Evolutionary conservation across 805 yeast species (phyloP), one percentile per base, ranked within the genome.

Genomic region (Candida saitoana): DNA sequence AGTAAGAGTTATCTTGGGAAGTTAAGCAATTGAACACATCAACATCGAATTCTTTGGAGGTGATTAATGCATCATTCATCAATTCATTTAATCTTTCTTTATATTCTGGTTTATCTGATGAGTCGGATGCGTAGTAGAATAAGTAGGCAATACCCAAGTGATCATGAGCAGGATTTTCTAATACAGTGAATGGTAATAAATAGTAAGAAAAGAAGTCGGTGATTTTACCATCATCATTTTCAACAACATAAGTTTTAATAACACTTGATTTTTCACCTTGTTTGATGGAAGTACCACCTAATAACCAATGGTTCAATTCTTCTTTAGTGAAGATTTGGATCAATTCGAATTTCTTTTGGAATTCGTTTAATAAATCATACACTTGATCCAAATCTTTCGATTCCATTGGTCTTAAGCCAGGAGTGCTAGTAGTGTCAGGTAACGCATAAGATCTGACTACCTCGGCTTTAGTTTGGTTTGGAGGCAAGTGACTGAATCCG

Each of bases 21-120:
- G 97, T 80, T 48, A 93, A 71, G 7, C 97, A 96, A 60, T 93
- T 93, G 74, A 91, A 87, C 3, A 93, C 98, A 59, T 93, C 99
- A 54, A 86, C 87, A 18, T 75, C 74, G 38, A 71, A 63, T 33
- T 69, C 60, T 60, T 85, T 84, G 20, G 96, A 82, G 31, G 87
- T 64, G 40, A 91, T 76, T 43, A 90, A 73, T 1, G 93, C 89
- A 54, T 90, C 96, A 37, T 69, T 70, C 41, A 89, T 73, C 49
- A 91, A 67, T 4, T 69, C 63, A 18, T 63, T 67, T 49, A 93
- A 72, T 49, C 97, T 74, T 47, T 69, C 67, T 51, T 76, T 74
- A 50, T 87, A 69, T 20, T 62, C 55, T 14, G 56, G 55, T 7
- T 73, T 71, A 3, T 67, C 76, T 5, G 76, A 82, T 7, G 78